phyloP scores from a whole-genome alignment of 495 filamentous ascomycete species.

The Immersiella caudata region DNA sequence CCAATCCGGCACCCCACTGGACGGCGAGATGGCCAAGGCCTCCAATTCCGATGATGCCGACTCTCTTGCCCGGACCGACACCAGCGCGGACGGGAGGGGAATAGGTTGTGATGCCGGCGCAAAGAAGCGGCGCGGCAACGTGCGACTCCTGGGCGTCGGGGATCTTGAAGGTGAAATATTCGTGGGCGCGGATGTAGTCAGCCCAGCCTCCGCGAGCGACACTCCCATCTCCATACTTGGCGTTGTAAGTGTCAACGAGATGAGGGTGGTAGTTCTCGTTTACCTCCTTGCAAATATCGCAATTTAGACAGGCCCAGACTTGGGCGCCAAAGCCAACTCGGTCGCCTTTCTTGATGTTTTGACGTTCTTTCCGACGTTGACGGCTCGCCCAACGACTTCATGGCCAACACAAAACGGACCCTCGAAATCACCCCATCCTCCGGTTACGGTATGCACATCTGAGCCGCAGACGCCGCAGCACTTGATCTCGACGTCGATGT shows the following conservation, averaged over 20 bases:
- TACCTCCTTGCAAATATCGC: slow-evolving; percentile 45
- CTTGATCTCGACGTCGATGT: slow-evolving; percentile 67
- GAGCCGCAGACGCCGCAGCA: slow-evolving; percentile 78
- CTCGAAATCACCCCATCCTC: slow-evolving; percentile 71
- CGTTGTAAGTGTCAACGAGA: slow-evolving; percentile 48
- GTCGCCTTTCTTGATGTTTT: slow-evolving; percentile 67
- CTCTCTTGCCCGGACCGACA: slow-evolving; percentile 67
- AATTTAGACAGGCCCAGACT: slow-evolving; percentile 69
- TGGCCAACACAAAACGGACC: slow-evolving; percentile 75
- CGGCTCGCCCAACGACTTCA: slow-evolving; percentile 71
- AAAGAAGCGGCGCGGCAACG: slow-evolving; percentile 76
- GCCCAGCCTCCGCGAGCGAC: slow-evolving; percentile 44
- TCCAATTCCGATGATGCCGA: slow-evolving; percentile 71
- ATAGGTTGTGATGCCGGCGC: slow-evolving; percentile 75
- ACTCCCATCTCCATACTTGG: slow-evolving; percentile 34
- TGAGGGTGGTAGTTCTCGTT: slow-evolving; percentile 83
- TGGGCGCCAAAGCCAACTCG: slow-evolving; percentile 82
- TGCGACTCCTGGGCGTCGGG: slow-evolving; percentile 65
- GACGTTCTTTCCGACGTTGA: slow-evolving; percentile 62
- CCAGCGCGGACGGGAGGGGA: slow-evolving; percentile 65
- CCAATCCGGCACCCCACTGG: slow-evolving; percentile 64
- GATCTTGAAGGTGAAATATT: slow-evolving; percentile 77
- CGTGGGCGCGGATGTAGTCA: slow-evolving; percentile 70
- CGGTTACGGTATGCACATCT: slow-evolving; percentile 76
- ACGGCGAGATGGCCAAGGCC: slow-evolving; percentile 72